Evolutionary conservation across 2,329 filamentous ascomycete species (phyloP).

Genomic region (Chaetomium olivaceum): DNA sequence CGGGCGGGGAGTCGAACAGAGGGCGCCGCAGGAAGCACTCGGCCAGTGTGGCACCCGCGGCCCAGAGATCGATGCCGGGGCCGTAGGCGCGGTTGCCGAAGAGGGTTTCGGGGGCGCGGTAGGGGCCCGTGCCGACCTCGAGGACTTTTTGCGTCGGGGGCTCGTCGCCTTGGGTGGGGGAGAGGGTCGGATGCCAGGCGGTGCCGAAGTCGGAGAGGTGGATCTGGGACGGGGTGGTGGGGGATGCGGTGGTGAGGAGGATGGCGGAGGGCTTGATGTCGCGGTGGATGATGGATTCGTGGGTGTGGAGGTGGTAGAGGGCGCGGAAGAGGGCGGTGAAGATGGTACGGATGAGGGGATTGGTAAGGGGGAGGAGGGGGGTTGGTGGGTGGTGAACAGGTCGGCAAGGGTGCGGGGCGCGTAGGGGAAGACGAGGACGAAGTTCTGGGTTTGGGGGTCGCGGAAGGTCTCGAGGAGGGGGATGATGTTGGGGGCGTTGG

Average conservation of each 20-base stretch:
- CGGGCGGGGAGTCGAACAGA: slow-evolving; percentile 76
- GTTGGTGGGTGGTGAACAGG: slow-evolving; percentile 57
- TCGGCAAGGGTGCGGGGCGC: slow-evolving; percentile 70
- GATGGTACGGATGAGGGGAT: slow-evolving; percentile 42
- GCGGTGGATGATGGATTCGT: slow-evolving; percentile 77
- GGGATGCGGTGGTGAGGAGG: slow-evolving; percentile 62
- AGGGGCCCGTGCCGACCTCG: slow-evolving; percentile 90
- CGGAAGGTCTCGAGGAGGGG: slow-evolving; percentile 72
- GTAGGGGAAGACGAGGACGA: slow-evolving; percentile 84
- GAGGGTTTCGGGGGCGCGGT: slow-evolving; percentile 85
- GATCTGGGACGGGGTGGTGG: slow-evolving; percentile 48
- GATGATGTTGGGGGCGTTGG: slow-evolving; percentile 44
- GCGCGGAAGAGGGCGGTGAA: slow-evolving; percentile 70
- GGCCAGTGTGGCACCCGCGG: slow-evolving; percentile 77
- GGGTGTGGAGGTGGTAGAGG: slow-evolving; percentile 68
- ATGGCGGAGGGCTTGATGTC: slow-evolving; percentile 94
- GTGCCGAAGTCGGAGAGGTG: slow-evolving; percentile 91
- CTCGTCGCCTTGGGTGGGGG: slow-evolving; percentile 55
- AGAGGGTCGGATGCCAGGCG: slow-evolving; percentile 69
- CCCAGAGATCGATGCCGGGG: slow-evolving; percentile 82
- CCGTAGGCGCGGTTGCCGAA: slow-evolving; percentile 80
- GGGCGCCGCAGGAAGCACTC: slow-evolving; percentile 65
- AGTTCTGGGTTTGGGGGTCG: slow-evolving; percentile 62
- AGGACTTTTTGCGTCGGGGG: slow-evolving; percentile 70
- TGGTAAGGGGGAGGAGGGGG: slow-evolving; percentile 38